Percentiles rank a stretch among this genome's conserved stretches.
Conservation (phyloP, 176 grass and related monocot genomes). For the Aegilops speltoides region DNA sequence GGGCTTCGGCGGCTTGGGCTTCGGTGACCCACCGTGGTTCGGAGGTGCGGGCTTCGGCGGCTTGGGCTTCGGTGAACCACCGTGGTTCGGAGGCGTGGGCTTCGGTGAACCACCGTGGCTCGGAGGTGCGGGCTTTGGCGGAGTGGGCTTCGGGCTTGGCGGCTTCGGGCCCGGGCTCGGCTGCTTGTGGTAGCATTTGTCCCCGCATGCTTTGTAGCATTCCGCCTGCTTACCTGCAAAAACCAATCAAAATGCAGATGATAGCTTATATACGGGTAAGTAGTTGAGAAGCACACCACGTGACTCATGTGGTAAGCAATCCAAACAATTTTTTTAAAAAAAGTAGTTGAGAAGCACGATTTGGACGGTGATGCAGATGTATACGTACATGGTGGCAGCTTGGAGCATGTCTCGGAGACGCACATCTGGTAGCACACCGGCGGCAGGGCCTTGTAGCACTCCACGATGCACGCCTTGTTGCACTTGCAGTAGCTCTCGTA, state of each 20-base stretch:
- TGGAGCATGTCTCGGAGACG: constrained; percentile 22
- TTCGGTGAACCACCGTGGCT: too few relatives aligned
- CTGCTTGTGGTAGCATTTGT: constrained; percentile 19
- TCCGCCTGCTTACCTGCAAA: constrained; percentile 16
- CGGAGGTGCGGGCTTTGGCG: too few relatives aligned
- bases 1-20: background rate
- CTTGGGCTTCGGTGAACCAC: background rate
- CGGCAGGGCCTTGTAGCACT: constrained; percentile 37
- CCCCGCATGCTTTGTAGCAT: constrained; percentile 25
- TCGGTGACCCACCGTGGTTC: too few relatives aligned
- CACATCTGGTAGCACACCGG: constrained; percentile 44
- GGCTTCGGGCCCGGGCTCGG: background rate
- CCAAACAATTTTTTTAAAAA: too few relatives aligned
- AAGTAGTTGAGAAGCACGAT: too few relatives aligned
- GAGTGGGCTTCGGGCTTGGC: background rate
- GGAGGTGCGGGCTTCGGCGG: too few relatives aligned
- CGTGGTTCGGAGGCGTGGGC: too few relatives aligned
- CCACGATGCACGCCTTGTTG: constrained; percentile 34
- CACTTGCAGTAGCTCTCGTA: constrained; percentile 15
- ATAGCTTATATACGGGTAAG: background rate
- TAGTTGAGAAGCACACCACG: too few relatives aligned
- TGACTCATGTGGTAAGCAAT: too few relatives aligned
- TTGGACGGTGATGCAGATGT: too few relatives aligned
- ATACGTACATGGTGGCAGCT: constrained; percentile 23
- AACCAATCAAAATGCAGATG: background rate